Conservation (phyloP, 441 rosid genomes). For the Aleurites moluccanus region DNA sequence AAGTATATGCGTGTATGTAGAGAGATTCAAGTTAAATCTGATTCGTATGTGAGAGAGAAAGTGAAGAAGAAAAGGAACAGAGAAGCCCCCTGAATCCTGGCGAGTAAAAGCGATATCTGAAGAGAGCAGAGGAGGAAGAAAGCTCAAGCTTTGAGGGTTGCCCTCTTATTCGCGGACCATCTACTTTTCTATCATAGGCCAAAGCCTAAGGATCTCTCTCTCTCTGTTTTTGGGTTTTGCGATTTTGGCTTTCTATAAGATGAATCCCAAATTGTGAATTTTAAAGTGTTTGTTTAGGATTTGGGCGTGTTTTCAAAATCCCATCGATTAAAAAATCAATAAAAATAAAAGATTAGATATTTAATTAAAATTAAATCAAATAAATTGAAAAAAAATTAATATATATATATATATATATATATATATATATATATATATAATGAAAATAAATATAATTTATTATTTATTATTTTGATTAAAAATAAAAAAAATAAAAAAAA, state of each 20-base stretch:
- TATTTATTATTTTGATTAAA: too few relatives aligned
- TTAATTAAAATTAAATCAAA: too few relatives aligned
- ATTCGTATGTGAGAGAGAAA: background rate
- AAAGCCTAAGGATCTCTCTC: background rate
- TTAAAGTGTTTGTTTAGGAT: too few relatives aligned
- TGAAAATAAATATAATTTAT: too few relatives aligned
- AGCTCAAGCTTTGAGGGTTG: background rate
- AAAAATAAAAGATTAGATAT: too few relatives aligned
- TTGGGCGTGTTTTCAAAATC: too few relatives aligned
- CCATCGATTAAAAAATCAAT: too few relatives aligned
- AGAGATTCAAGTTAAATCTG: slow-evolving; percentile 9
- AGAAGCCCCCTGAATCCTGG: background rate
- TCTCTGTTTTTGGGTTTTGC: background rate
- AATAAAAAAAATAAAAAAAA: too few relatives aligned
- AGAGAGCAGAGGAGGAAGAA: background rate
- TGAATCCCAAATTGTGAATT: too few relatives aligned
- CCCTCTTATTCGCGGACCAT: slow-evolving; percentile 7
- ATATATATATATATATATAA: too few relatives aligned
- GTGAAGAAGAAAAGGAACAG: background rate
- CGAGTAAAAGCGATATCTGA: background rate
- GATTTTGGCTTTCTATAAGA: background rate
- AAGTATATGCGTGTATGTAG: background rate
- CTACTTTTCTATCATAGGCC: background rate
- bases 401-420: too few relatives aligned
- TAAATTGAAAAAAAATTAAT: too few relatives aligned